A percentile compares a stretch with the other conserved stretches of the same genome.
Evolutionary conservation across 2,329 filamentous ascomycete genomes (phyloP).

Genomic region (Aspergillus quadrilineatus): DNA sequence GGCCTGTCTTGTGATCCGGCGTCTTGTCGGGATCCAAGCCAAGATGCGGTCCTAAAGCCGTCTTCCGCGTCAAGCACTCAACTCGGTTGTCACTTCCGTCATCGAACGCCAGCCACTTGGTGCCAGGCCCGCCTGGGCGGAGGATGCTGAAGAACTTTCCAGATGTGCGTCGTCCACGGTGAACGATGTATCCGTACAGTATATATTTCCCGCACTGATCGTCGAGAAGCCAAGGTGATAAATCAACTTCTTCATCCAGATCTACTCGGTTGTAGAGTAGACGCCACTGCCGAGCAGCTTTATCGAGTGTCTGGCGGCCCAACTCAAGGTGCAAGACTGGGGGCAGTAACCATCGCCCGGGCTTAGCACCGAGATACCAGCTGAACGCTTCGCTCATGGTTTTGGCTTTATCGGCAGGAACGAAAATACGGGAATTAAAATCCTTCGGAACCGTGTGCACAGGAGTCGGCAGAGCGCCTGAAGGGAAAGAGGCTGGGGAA

Average conservation of each 20-base stretch:
- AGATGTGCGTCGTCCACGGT: constrained; percentile 59
- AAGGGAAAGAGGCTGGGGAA: constrained; percentile 10
- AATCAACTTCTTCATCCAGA: constrained; percentile 54
- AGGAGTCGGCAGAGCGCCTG: constrained; percentile 24
- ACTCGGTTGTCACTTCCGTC: constrained; percentile 57
- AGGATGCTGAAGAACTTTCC: constrained; percentile 61
- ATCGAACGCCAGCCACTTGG: constrained; percentile 61
- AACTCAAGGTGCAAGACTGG: constrained; percentile 57
- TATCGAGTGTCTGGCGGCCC: constrained; percentile 57
- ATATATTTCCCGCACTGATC: constrained; percentile 49
- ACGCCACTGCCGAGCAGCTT: constrained; percentile 55
- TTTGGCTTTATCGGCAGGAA: constrained; percentile 40
- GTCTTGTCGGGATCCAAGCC: constrained; percentile 46
- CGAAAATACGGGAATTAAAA: constrained; percentile 39
- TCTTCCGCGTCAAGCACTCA: constrained; percentile 56
- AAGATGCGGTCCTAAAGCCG: constrained; percentile 54
- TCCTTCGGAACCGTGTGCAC: constrained; percentile 38
- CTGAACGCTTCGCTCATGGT: constrained; percentile 39
- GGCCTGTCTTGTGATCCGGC: constrained; percentile 42
- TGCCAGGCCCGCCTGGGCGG: constrained; percentile 55
- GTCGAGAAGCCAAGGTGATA: constrained; percentile 39
- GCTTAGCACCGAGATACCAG: constrained; percentile 32
- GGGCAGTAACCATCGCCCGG: constrained; percentile 46
- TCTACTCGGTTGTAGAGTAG: constrained; percentile 58
- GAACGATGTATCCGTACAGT: constrained; percentile 61